These are phyloP conservation scores for Diaporthe longicolla DNA, from an alignment of 2,329 filamentous ascomycete genomes.

Conservation along the genomic window DNA sequence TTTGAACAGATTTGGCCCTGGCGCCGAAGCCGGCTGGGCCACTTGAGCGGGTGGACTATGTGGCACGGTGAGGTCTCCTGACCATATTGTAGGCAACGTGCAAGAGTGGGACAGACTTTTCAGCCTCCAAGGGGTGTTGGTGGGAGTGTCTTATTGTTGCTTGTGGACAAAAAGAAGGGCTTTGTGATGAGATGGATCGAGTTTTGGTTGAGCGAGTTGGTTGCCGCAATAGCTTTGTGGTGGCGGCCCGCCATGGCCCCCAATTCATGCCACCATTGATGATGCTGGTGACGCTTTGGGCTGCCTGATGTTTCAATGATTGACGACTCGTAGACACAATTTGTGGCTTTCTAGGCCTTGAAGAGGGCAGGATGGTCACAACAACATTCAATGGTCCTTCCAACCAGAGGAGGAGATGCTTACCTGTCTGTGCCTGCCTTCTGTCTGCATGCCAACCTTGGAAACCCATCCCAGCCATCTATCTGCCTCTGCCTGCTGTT, in stretches of 20 bases:
- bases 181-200: background rate
- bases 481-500: constrained; percentile 9
- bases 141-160: constrained; percentile 22
- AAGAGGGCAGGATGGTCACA: background rate
- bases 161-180: background rate
- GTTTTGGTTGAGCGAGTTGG: background rate
- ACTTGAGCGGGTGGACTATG: background rate
- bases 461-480: background rate
- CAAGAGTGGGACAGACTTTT: background rate
- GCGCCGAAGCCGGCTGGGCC: background rate
- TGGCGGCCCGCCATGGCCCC: background rate
- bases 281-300: constrained; percentile 1
- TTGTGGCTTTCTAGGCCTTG: background rate
- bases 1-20: background rate
- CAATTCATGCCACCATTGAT: background rate
- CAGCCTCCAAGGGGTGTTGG: background rate
- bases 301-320: background rate
- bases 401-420: background rate
- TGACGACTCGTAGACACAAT: background rate
- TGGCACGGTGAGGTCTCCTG: background rate
- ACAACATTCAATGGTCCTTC: background rate
- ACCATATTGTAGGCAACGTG: background rate
- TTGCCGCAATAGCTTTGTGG: constrained; percentile 5
- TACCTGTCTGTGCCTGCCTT: background rate
- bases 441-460: background rate